Evolutionary conservation across 169 alveolate species (phyloP).

Genomic region (Toxoplasma gondii): DNA sequence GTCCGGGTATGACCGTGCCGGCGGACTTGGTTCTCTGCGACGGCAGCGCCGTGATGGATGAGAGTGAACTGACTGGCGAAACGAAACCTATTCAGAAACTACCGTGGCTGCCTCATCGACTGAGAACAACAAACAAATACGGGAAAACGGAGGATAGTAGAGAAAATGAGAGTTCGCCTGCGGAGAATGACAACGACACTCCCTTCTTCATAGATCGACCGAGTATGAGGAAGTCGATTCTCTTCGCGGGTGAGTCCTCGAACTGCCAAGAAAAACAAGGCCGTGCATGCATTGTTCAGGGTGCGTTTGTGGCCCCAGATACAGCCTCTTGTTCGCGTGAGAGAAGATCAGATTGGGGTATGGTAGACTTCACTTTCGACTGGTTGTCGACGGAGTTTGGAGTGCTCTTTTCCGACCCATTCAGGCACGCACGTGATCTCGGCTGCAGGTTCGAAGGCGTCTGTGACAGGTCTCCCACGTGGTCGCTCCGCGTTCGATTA

Average conservation of each 20-base stretch:
- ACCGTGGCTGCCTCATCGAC: neutral
- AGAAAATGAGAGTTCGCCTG: neutral
- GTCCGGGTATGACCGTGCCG: slow-evolving; percentile 80
- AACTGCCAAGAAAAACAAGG: too few species aligned
- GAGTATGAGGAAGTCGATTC: neutral
- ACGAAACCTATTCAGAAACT: slow-evolving; percentile 85
- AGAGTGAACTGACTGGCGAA: slow-evolving; percentile 90
- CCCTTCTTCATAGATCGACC: neutral
- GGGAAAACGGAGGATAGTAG: neutral
- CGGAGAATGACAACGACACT: neutral
- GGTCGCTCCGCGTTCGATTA: neutral
- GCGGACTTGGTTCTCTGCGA: slow-evolving; percentile 86
- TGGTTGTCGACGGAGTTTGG: neutral
- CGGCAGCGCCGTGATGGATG: slow-evolving; percentile 87
- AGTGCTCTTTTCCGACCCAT: neutral
- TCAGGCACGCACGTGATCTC: slow-evolving; percentile 26
- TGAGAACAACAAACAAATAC: neutral
- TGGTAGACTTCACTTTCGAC: neutral
- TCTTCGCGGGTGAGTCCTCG: neutral
- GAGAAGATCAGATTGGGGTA: too few species aligned
- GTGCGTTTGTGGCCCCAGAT: neutral
- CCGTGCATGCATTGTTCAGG: neutral
- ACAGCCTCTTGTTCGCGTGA: neutral
- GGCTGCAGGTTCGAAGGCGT: neutral
- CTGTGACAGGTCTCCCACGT: neutral